Evolutionary conservation across 1,284 basidiomycete genomes (phyloP).

Genomic region (Leccinum solheimii): DNA sequence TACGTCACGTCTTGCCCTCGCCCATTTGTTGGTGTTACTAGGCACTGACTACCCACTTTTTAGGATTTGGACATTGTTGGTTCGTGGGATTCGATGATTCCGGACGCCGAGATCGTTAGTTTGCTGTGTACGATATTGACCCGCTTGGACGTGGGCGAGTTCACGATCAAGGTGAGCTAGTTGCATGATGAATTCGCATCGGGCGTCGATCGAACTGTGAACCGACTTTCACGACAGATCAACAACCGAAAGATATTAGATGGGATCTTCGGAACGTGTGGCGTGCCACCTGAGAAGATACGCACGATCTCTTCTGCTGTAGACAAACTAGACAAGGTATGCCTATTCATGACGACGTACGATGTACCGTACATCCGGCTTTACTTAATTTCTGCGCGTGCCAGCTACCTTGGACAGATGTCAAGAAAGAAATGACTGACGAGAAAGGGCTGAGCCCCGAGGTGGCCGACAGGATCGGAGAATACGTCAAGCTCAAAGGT

Average conservation of each 20-base stretch:
- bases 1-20: no score
- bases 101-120: constrained; percentile 90
- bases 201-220: background rate
- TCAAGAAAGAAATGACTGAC: constrained; percentile 89
- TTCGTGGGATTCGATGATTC: constrained; percentile 93
- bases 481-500: constrained; percentile 97
- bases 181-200: background rate
- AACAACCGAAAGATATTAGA: constrained; percentile 98
- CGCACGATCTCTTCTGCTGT: constrained; percentile 96
- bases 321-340: constrained; percentile 97
- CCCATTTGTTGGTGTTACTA: no score
- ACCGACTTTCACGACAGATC: constrained; percentile 47
- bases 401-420: constrained; percentile 86
- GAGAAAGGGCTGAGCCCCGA: constrained; percentile 90
- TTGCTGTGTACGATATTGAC: constrained; percentile 82
- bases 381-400: background rate
- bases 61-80: constrained; percentile 98
- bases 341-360: constrained; percentile 6
- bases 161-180: constrained; percentile 83
- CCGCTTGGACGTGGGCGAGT: constrained; percentile 88
- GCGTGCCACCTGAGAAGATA: constrained; percentile 90
- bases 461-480: constrained; percentile 95
- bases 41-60: background rate
- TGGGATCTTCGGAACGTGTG: constrained; percentile 96
- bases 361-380: background rate